Conservation (phyloP, 768 basidiomycete genomes). For the Leccinum variicolor region DNA sequence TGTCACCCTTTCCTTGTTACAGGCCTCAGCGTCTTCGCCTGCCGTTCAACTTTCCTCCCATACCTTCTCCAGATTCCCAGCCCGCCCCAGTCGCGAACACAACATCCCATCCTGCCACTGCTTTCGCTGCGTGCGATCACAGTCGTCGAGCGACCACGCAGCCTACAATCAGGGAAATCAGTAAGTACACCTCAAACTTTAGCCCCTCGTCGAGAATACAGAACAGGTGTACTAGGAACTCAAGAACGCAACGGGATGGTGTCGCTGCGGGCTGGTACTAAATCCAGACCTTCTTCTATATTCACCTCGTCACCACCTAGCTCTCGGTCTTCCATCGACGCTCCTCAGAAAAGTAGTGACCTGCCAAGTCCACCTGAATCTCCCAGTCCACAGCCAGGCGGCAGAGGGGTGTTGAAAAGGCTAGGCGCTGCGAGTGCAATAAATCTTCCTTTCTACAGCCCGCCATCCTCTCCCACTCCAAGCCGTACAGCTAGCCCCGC, state of each 20-base stretch:
- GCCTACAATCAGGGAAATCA: constrained; percentile 37
- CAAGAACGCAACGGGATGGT: constrained; percentile 30
- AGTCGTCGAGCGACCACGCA: constrained; percentile 39
- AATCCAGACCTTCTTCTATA: constrained; percentile 32
- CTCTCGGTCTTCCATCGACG: constrained; percentile 35
- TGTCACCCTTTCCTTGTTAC: constrained; percentile 61
- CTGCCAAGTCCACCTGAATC: constrained; percentile 45
- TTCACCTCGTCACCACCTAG: constrained; percentile 28
- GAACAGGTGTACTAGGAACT: constrained; percentile 16
- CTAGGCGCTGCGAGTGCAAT: constrained; percentile 37
- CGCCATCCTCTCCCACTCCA: constrained; percentile 39
- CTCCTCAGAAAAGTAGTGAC: constrained; percentile 36
- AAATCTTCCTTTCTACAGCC: constrained; percentile 38
- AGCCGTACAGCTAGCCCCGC: constrained; percentile 40
- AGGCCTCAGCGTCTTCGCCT: constrained; percentile 74
- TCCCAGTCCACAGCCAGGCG: constrained; percentile 42
- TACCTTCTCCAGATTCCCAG: constrained; percentile 52
- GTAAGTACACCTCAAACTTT: constrained; percentile 38
- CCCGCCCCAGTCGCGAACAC: constrained; percentile 45
- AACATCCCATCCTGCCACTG: constrained; percentile 43
- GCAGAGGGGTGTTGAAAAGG: constrained; percentile 37
- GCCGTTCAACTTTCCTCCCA: constrained; percentile 59
- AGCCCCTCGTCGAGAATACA: constrained; percentile 31
- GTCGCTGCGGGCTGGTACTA: constrained; percentile 28
- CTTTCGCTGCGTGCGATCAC: constrained; percentile 47